Conservation (phyloP, 768 basidiomycete species). For the Termitomyces sp. region DNA sequence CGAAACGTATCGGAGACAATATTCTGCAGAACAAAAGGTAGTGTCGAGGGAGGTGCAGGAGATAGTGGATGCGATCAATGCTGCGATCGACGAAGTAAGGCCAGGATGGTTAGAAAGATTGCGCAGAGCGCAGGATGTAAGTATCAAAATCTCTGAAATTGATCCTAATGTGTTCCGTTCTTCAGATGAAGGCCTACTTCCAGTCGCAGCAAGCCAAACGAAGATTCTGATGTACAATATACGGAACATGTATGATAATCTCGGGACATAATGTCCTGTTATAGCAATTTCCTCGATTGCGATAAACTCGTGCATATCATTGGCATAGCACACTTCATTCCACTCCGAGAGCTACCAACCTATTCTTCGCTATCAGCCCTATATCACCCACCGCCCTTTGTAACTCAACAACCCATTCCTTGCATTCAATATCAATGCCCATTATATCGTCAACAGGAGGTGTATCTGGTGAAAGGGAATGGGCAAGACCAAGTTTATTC, state of each 20-base stretch:
- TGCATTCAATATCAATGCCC: slow-evolving; percentile 30
- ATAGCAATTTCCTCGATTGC: neutral
- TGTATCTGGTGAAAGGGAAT: slow-evolving; percentile 40
- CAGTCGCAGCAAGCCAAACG: slow-evolving; percentile 8
- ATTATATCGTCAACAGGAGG: slow-evolving; percentile 31
- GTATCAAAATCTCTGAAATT: slow-evolving; percentile 1
- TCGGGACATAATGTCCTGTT: neutral
- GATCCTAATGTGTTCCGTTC: neutral
- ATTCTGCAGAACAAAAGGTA: slow-evolving; percentile 28
- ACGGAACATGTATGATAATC: neutral
- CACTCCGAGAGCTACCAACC: slow-evolving; percentile 43
- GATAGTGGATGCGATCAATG: slow-evolving; percentile 49
- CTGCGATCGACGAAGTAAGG: slow-evolving; percentile 44
- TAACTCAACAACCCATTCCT: slow-evolving; percentile 63
- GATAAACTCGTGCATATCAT: neutral
- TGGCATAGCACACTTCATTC: slow-evolving; percentile 14
- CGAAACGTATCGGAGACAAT: neutral
- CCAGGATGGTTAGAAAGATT: slow-evolving; percentile 60
- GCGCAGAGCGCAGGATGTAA: slow-evolving; percentile 45
- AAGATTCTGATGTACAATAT: slow-evolving; percentile 9
- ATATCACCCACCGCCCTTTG: slow-evolving; percentile 69
- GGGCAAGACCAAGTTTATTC: slow-evolving; percentile 45
- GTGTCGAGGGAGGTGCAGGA: slow-evolving; percentile 38
- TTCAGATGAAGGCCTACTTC: slow-evolving; percentile 13
- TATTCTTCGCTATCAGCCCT: slow-evolving; percentile 69